These are phyloP conservation scores for Boletus mariae DNA, from an alignment of 1,284 basidiomycete species.

Conservation along the genomic window DNA sequence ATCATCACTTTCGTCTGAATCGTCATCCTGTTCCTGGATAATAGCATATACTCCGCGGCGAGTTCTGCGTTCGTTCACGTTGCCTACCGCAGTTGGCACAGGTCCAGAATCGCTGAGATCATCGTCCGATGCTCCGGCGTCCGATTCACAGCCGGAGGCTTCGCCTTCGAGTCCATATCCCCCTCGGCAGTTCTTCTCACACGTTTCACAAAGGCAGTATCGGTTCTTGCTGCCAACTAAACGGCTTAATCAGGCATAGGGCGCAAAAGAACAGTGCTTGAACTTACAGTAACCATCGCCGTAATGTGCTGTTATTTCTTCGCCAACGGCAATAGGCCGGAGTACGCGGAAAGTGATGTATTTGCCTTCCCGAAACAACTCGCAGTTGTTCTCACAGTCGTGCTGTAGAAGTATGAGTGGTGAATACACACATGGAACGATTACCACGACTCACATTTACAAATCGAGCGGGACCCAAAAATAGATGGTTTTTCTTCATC, in stretches of 20 bases:
- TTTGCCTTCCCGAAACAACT: constrained; percentile 81
- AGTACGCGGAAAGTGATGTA: constrained; percentile 88
- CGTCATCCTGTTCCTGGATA: constrained; percentile 53
- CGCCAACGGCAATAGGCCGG: constrained; percentile 74
- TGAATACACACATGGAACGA: constrained; percentile 15
- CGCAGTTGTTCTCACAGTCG: constrained; percentile 88
- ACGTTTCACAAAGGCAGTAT: constrained; percentile 87
- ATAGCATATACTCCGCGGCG: constrained; percentile 74
- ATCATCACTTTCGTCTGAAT: constrained; percentile 51
- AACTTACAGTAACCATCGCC: constrained; percentile 79
- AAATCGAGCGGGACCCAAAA: constrained; percentile 90
- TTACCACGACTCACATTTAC: constrained; percentile 71
- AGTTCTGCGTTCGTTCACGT: constrained; percentile 71
- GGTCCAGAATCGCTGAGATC: constrained; percentile 40
- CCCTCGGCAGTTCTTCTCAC: constrained; percentile 72
- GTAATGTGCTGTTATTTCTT: constrained; percentile 85
- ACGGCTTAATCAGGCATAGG: constrained; percentile 17
- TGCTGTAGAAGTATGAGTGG: constrained; percentile 50
- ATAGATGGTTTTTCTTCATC: constrained; percentile 88
- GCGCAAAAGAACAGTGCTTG: constrained; percentile 5
- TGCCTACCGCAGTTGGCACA: constrained; percentile 37
- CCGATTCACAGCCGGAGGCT: constrained; percentile 42
- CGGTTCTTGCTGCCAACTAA: constrained; percentile 82
- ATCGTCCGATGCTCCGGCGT: constrained; percentile 43
- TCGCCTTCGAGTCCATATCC: constrained; percentile 68